Evolutionary conservation across 306 rosid species (phyloP), one percentile per base, ranked within the genome.

Genomic region (Lathyrus sativus): DNA sequence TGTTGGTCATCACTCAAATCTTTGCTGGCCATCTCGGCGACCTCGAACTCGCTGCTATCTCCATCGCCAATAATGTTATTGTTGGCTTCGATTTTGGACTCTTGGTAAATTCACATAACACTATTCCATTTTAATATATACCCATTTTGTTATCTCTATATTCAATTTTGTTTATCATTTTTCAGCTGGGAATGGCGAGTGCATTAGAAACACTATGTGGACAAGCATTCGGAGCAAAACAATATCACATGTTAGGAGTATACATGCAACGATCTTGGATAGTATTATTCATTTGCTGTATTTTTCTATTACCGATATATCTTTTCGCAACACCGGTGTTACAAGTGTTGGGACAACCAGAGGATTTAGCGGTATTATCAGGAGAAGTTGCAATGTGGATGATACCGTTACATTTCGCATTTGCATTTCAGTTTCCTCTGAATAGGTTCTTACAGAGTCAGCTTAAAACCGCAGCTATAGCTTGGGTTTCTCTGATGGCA

Each of bases 231-330:
- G 98, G 98, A 4, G 96, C 95, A 0, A 86, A 88, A 78, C 82
- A 89, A 49, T 78, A 81, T 57, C 46, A 84, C 81, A 89, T 89
- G 95, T 66, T 92, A 62, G 98, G 98, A 0, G 74, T 89, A 1
- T 92, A 92, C 74, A 80, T 92, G 88, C 98, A 92, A 71, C 83
- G 98, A 1, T 89, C 92, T 0, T 89, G 98, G 98, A 83, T 89
- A 12, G 88, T 89, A 31, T 76, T 89, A 4, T 81, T 74, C 43
- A 2, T 79, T 0, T 87, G 92, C 11, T 84, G 91, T 11, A 46
- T 89, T 19, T 43, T 89, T 0, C 83, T 86, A 5, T 29, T 92
- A 19, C 98, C 96, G 1, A 5, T 92, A 0, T 83, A 79, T 43
- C 67, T 86, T 0, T 89, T 83, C 24, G 85, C 96, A 0, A 5